These are phyloP conservation scores for Lichtheimia hyalospora DNA, from an alignment of 371 early-diverging fungal species.

Conservation along the genomic window DNA sequence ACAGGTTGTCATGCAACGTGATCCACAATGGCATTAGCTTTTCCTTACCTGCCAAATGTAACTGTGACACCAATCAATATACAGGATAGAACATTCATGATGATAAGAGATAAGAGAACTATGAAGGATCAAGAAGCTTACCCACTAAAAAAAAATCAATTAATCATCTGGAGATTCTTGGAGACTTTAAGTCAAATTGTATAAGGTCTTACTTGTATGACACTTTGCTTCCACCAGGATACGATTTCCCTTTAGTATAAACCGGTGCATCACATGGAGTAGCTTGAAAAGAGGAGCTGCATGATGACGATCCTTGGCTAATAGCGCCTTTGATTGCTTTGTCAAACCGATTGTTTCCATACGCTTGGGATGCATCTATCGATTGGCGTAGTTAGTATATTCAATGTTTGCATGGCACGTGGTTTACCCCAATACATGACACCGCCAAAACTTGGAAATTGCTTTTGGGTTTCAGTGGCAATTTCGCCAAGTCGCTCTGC, in stretches of 20 bases:
- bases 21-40: neutral
- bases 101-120: neutral
- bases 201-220: slow-evolving; percentile 41
- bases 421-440: slow-evolving; percentile 63
- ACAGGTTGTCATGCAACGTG: neutral
- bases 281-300: slow-evolving; percentile 15
- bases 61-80: slow-evolving; percentile 6
- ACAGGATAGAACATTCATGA: neutral
- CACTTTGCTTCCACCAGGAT: slow-evolving; percentile 44
- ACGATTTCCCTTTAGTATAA: slow-evolving; percentile 29
- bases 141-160: slow-evolving; percentile 16
- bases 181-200: neutral
- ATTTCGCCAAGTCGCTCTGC: slow-evolving; percentile 24
- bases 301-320: slow-evolving; percentile 21
- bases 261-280: slow-evolving; percentile 41
- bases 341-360: slow-evolving; percentile 31
- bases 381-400: neutral
- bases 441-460: slow-evolving; percentile 59
- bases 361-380: slow-evolving; percentile 49
- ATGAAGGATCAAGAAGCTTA: slow-evolving; percentile 19
- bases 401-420: slow-evolving; percentile 1
- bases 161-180: neutral
- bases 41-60: slow-evolving; percentile 42
- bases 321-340: slow-evolving; percentile 24
- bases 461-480: slow-evolving; percentile 23